phyloP scores from a whole-genome alignment of 306 rosid species.

The Sophora flavescens region DNA sequence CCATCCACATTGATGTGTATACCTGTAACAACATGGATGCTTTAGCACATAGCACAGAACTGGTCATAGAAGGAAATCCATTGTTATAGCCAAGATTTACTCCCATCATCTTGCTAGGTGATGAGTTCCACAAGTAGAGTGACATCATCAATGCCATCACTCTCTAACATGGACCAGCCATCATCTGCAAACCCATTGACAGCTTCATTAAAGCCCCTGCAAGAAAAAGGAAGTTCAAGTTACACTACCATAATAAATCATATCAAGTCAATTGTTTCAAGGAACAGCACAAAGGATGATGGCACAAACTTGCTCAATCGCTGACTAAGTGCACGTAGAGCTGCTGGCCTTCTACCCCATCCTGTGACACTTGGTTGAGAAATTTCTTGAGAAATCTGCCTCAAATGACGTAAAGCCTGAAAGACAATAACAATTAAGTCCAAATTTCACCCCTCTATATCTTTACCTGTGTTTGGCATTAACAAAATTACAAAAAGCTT shows the following conservation, averaged over 20 bases:
- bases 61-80: conserved; percentile 79
- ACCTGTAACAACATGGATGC: conserved; percentile 98
- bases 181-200: conserved; percentile 92
- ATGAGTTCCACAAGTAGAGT: conserved; percentile 90
- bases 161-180: conserved; percentile 96
- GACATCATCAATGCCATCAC: conserved; percentile 95
- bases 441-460: not conserved
- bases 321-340: conserved; percentile 88
- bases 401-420: conserved; percentile 88
- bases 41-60: conserved; percentile 90
- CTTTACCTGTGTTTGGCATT: not conserved
- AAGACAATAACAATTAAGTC: conserved; percentile 39
- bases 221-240: conserved; percentile 14
- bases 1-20: conserved; percentile 13
- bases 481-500: not conserved
- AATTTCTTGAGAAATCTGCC: conserved; percentile 97
- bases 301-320: conserved; percentile 77
- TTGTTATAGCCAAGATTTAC: conserved; percentile 66
- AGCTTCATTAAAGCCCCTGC: conserved; percentile 98
- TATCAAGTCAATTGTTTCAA: conserved; percentile 6
- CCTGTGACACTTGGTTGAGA: conserved; percentile 92
- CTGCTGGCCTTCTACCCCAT: conserved; percentile 97
- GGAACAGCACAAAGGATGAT: conserved; percentile 18
- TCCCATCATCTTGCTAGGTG: conserved; percentile 91
- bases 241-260: not conserved